Evolutionary conservation across 78 protist species (phyloP).

Genomic region (Monocercomonoides exilis): DNA sequence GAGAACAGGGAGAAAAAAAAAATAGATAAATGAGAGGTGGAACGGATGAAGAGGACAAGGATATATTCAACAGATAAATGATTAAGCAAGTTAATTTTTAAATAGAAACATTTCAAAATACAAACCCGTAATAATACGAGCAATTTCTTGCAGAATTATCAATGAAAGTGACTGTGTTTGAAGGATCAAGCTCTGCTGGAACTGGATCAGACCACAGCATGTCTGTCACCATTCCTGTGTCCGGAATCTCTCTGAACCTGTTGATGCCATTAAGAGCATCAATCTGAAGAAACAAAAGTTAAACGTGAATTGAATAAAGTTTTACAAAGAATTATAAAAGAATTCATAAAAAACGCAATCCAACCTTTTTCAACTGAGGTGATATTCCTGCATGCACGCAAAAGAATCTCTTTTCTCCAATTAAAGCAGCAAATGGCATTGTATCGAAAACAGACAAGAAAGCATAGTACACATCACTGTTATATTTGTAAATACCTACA

Average conservation of each 20-base stretch:
- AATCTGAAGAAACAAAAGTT: neutral
- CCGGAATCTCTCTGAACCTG: conserved; percentile 90
- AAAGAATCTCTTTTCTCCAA: conserved; percentile 68
- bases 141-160: conserved; percentile 84
- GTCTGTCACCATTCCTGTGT: conserved; percentile 80
- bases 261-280: conserved; percentile 70
- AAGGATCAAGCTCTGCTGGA: conserved; percentile 57
- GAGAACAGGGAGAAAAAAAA: conserved; percentile 5
- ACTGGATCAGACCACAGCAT: conserved; percentile 95
- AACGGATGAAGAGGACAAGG: neutral
- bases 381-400: conserved; percentile 95
- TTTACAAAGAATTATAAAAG: neutral
- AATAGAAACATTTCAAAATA: too few relatives aligned
- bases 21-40: neutral
- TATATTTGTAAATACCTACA: conserved; percentile 72
- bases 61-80: too few relatives aligned
- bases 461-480: conserved; percentile 65
- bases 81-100: too few relatives aligned
- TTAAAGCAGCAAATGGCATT: conserved; percentile 88
- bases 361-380: conserved; percentile 72
- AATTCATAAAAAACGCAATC: neutral
- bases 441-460: conserved; percentile 70
- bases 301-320: neutral
- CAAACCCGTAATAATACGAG: conserved; percentile 58
- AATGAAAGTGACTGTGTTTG: conserved; percentile 22